Base-by-base conservation (phyloP, 495 filamentous ascomycete genomes). In the Aspergillus haitiensis region DNA sequence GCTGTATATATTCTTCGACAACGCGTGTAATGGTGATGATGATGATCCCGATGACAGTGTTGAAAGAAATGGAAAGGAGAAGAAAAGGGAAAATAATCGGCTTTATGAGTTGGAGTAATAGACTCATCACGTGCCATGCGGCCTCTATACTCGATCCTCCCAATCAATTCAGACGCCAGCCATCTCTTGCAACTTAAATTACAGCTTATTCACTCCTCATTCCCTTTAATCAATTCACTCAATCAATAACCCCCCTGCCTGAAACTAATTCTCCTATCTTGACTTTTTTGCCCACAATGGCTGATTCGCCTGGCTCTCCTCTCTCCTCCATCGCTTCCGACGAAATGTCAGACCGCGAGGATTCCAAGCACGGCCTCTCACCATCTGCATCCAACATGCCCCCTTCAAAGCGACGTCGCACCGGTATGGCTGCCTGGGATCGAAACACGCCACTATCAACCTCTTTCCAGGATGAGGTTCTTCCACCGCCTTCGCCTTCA, bases 381-480 rank as follows among this genome's bases (percentile, higher is more conserved):
- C 72, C 76, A 16, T 70, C 76, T 52, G 64, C 66, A 39, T 62
- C 75, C 16, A 77, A 73, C 61, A 72, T 82, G 72, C 81, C 79
- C 33, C 78, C 81, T 11, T 76, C 78, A 13, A 83, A 83, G 59
- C 78, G 81, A 13, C 79, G 79, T 39, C 77, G 80, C 48, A 78
- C 76, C 15, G 78, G 77, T n/a, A 66, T 73, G 52, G 70, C 74
- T n/a, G 73, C 73, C 27, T 81, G 77, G 71, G 77, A 81, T 62
- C 74, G 75, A 48, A 76, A 80, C 21, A 82, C 81, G 5, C 79
- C 81, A 18, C 66, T 79, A 7, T 79, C 77, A 15, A 73, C 71
- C 16, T 64, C 63, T 46, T 72, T 70, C 57, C 72, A 70, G 50
- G 79, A 78, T 57, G 74, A 75, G 21, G 11, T 54, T 12, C 57